phyloP scores from a whole-genome alignment of 1,284 basidiomycete species.

The Ganoderma leucocontextum region DNA sequence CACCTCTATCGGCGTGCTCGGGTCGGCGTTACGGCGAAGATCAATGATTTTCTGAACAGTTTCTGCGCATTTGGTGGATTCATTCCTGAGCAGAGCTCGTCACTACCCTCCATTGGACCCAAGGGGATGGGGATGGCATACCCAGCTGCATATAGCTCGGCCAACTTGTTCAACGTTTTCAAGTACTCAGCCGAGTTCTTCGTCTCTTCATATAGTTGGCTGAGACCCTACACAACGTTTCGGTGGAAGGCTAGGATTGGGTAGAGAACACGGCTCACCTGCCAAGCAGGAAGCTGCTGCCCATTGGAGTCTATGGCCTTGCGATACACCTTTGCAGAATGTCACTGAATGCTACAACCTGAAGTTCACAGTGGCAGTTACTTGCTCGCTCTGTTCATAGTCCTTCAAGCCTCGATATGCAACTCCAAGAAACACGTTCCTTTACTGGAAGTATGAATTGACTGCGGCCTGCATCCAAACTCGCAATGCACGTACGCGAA shows the following conservation, averaged over 20 bases:
- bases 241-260: neutral
- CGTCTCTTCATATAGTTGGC: conserved; percentile 75
- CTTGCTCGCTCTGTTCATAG: conserved; percentile 82
- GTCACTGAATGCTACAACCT: conserved; percentile 14
- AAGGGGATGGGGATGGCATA: conserved; percentile 44
- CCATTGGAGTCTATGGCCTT: conserved; percentile 75
- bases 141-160: conserved; percentile 65
- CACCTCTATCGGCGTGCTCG: conserved; percentile 71
- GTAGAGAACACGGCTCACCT: conserved; percentile 55
- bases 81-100: conserved; percentile 57
- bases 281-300: conserved; percentile 78
- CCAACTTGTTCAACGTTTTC: conserved; percentile 58
- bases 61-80: conserved; percentile 84
- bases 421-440: conserved; percentile 85
- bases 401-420: conserved; percentile 79
- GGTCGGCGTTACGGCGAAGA: conserved; percentile 55
- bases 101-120: neutral
- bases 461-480: conserved; percentile 9
- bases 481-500: conserved; percentile 70
- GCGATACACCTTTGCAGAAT: conserved; percentile 66
- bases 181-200: conserved; percentile 70
- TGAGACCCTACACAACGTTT: conserved; percentile 61
- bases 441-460: conserved; percentile 41
- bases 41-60: conserved; percentile 81
- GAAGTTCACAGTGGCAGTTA: conserved; percentile 49